Conservation (phyloP, 148 eudicot genomes). For the Rhododendron ferrugineum region DNA sequence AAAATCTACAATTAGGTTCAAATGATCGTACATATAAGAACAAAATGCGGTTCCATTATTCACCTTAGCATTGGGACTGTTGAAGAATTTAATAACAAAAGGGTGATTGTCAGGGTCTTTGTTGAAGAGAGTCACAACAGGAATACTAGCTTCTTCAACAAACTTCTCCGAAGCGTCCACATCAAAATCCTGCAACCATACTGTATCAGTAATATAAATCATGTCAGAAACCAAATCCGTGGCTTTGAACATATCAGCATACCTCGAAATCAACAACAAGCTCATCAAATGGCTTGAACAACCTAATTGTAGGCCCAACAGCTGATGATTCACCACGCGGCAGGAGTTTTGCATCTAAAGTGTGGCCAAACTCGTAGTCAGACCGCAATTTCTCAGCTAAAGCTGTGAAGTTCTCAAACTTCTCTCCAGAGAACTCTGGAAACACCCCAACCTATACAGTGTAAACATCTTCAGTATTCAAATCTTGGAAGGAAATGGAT, state of each 20-base stretch:
- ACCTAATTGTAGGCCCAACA: conserved; percentile 54
- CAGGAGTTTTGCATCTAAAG: conserved; percentile 60
- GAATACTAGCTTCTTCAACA: conserved; percentile 49
- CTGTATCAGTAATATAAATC: neutral
- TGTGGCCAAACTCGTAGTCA: conserved; percentile 76
- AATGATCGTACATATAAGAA: neutral
- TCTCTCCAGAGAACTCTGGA: conserved; percentile 73
- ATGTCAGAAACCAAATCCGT: neutral
- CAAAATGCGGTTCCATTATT: neutral
- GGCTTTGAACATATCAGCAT: neutral
- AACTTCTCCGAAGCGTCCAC: conserved; percentile 57
- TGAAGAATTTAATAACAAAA: conserved; percentile 53
- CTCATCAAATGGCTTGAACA: conserved; percentile 93
- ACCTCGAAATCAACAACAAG: conserved; percentile 70
- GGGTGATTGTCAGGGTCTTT: conserved; percentile 60
- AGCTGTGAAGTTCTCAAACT: conserved; percentile 60
- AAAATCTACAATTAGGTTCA: neutral
- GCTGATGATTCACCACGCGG: conserved; percentile 72
- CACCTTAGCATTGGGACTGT: conserved; percentile 59
- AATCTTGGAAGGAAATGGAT: neutral
- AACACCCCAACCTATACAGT: conserved; percentile 65
- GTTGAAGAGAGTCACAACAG: conserved; percentile 53
- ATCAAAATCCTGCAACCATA: conserved; percentile 51
- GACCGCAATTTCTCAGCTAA: conserved; percentile 66
- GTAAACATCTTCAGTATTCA: neutral